Evolutionary conservation across 2,329 filamentous ascomycete genomes (phyloP).

Genomic region (Lachnellula subtilissima): DNA sequence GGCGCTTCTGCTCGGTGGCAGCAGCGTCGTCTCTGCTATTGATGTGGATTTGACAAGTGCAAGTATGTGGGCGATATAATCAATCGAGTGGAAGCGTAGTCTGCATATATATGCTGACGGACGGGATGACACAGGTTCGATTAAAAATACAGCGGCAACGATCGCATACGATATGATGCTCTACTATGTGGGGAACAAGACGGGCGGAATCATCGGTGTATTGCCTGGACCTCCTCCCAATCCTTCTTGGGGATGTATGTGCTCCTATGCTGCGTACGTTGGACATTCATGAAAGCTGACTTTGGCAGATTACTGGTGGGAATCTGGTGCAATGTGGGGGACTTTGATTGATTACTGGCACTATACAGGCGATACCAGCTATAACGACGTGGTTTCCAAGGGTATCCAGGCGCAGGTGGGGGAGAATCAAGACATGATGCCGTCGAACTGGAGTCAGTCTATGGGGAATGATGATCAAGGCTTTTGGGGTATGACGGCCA

Average conservation of each 20-base stretch:
- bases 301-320: conserved; percentile 51
- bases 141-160: conserved; percentile 29
- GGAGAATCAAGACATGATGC: conserved; percentile 52
- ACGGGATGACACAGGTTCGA: conserved; percentile 38
- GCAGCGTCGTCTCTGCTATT: conserved; percentile 31
- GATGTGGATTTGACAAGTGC: conserved; percentile 25
- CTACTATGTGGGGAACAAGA: conserved; percentile 37
- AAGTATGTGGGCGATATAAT: conserved; percentile 14
- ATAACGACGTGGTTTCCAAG: conserved; percentile 49
- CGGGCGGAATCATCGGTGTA: conserved; percentile 44
- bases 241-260: conserved; percentile 29
- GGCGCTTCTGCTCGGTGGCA: conserved; percentile 18
- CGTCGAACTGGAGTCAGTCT: conserved; percentile 38
- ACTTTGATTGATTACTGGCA: conserved; percentile 58
- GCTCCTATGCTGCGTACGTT: not conserved
- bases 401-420: conserved; percentile 58
- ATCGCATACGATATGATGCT: conserved; percentile 34
- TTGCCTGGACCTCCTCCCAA: conserved; percentile 41
- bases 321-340: conserved; percentile 57
- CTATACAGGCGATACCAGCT: conserved; percentile 53
- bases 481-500: conserved; percentile 81
- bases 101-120: conserved; percentile 30
- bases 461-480: conserved; percentile 40
- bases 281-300: conserved; percentile 3
- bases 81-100: too few relatives aligned